Base-by-base conservation (phyloP, 2,329 filamentous ascomycete species). In the Elsinoe necatrix region DNA sequence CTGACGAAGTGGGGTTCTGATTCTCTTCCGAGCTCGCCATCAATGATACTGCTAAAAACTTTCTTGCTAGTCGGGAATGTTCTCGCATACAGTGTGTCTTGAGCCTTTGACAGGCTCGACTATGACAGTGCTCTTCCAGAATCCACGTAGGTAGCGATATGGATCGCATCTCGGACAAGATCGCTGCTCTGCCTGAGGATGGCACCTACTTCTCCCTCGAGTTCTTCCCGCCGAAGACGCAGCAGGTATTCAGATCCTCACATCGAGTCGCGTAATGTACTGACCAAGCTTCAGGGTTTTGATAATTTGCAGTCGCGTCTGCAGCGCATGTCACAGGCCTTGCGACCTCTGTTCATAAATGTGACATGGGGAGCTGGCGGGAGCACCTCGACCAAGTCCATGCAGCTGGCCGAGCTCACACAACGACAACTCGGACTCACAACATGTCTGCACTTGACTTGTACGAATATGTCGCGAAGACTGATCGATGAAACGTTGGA, bases 351-450 rank as follows among this genome's bases (percentile, higher is more conserved):
- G 45, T 98, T 98, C 68, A 89, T 98, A 60, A 97, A 91, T 58
- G 90, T 98, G 54, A 98, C 93, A 54, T 98, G 93, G 93, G 93
- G 93, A 54, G 93, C 93, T 23, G 93, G 93, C 59, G 93, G 93
- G 54, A 95, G 87, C 62, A 98, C 93, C 0, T 86, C 90, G 3
- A 81, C 82, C 57, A 95, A 95, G 74, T 95, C 89, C 29, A 82
- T 98, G 59, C 90, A 96, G 72, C 80, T 98, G 61, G 93, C 93
- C 45, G 92, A 97, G 74, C 82, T 97, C 65, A 96, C 91, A 71
- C 93, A 97, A 75, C 81, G 90, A 60, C 89, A 95, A 72, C 75
- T 97, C 56, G 88, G 88, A 58, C 79, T 98, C 58, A 97, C 93
- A 41, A 98, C 93, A 60, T 96, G 93, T 71, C 77, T 98, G 62